Evolutionary conservation across 805 yeast genomes (phyloP), one percentile per base, ranked within the genome.

Genomic region (Monosporozyma solicola): DNA sequence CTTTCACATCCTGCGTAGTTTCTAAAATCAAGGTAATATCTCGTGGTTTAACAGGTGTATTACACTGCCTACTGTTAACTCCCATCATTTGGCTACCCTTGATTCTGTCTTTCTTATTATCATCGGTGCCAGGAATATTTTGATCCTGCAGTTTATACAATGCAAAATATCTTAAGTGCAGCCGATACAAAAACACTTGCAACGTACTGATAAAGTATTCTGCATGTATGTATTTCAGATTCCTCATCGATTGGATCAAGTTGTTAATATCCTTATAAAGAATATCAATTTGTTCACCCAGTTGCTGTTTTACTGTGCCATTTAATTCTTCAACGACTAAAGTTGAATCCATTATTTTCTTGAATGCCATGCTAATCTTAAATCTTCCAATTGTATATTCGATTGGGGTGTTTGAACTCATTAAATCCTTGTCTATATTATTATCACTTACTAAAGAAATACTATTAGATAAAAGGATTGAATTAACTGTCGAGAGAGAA

Each of bases 151-250:
- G 31, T 24, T 55, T 48, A 2, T 55, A 53, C 7, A 64, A 51
- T 2, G 66, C 64, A 43, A 37, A 55, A 41, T 57, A 59, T 43
- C 69, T 53, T 24, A 65, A 43, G 49, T 64, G 65, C 27, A 61
- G 52, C 43, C 69, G 56, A 41, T 62, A 60, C 13, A 65, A 51
- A 47, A 65, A 62, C 15, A 65, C 55, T 29, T 54, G 51, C 25
- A 64, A 49, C 1, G 68, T 63, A 41, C 63, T 61, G 5, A 58
- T 54, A 47, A 55, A 63, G 49, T 63, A 65, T 25, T 53, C 53
- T 43, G 53, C 55, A 35, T 55, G 43, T 1, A 44, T 41, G 5
- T 54, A 53, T 10, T 41, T 48, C 3, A 51, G 41, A 20, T 22
- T 32, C 20, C 50, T 53, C 9, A 63, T 45, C 2, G 48, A 47